Base-by-base conservation (phyloP, 2,329 filamentous ascomycete genomes). In the Talaromyces sp. region DNA sequence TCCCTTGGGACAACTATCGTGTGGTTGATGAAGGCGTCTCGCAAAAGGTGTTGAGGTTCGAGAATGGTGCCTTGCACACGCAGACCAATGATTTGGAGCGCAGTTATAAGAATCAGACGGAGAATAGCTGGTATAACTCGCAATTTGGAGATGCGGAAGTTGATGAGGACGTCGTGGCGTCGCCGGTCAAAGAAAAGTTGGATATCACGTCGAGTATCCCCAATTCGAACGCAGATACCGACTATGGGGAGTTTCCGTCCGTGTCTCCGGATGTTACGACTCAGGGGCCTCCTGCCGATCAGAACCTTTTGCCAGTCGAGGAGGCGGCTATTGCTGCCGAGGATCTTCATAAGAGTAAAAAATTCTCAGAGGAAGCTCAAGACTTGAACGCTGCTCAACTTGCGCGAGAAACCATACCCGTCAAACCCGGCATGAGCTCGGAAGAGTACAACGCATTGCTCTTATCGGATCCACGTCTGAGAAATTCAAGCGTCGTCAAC, bases 361-460 rank as follows among this genome's bases (percentile, higher is more conserved):
- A 44, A 35, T 56, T 28, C 28, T 11, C 55, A 28, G 28, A 39
- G 39, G 64, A 39, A 39, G 12, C 9, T 9, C 28, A 21, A 25
- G 16, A 16, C 23, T 31, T 23, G 42, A 25, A 21, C 12, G 48
- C 35, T 23, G 21, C 39, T 48, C 55, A 63, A 23, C 55, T 63
- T 23, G 28, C 64, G 12, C 67, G 61, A 18, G 64, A 69, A 28
- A 55, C 58, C 8, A 64, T 65, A 9, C 67, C 70, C 23, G 74
- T 74, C 23, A 76, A 78, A 37, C 74, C 75, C 18, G 75, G 75
- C 11, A 78, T 95, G 79, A 96, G 92, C 0, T 90, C 95, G 0
- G 93, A 99, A 75, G 90, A 97, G 72, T 92, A 98, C 75, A 99
- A 98, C 71, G 90, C 91, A 9, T 81, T 89, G 64, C 82, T 98